A percentile compares a stretch with the other conserved stretches of the same genome.
These are phyloP conservation scores for Gossypium anomalum DNA, from an alignment of 345 rosid genomes.

Conservation along the genomic window DNA sequence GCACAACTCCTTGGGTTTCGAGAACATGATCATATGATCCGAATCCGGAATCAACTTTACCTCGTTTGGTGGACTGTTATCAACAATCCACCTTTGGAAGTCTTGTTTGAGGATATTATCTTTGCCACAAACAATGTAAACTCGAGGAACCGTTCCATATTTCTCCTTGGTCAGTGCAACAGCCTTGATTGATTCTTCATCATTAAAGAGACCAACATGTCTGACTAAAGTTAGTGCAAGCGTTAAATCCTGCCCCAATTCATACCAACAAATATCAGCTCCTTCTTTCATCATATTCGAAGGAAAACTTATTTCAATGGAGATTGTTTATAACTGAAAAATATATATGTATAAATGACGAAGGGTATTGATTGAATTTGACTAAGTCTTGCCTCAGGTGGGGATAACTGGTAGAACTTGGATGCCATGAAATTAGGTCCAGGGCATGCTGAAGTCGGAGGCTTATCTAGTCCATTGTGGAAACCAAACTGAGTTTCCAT, in stretches of 20 bases:
- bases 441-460: slow-evolving; percentile 16
- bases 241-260: slow-evolving; percentile 28
- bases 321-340: background rate
- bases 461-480: slow-evolving; percentile 21
- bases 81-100: slow-evolving; percentile 35
- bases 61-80: slow-evolving; percentile 29
- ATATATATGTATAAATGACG: background rate
- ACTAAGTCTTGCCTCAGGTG: slow-evolving; percentile 27
- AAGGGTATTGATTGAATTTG: background rate
- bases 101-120: slow-evolving; percentile 16
- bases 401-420: slow-evolving; percentile 36
- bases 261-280: background rate
- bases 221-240: slow-evolving; percentile 29
- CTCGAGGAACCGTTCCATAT: slow-evolving; percentile 25
- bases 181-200: slow-evolving; percentile 5
- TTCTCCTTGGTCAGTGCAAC: slow-evolving; percentile 22
- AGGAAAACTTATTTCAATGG: background rate
- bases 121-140: slow-evolving; percentile 29
- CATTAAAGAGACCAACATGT: slow-evolving; percentile 1
- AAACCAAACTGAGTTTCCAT: slow-evolving; percentile 24
- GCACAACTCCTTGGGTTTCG: slow-evolving; percentile 30
- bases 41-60: slow-evolving; percentile 30
- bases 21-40: slow-evolving; percentile 45
- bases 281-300: background rate
- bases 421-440: slow-evolving; percentile 25